These are phyloP conservation scores for Evernia prunastri DNA, from an alignment of 495 filamentous ascomycete genomes.

Conservation along the genomic window DNA sequence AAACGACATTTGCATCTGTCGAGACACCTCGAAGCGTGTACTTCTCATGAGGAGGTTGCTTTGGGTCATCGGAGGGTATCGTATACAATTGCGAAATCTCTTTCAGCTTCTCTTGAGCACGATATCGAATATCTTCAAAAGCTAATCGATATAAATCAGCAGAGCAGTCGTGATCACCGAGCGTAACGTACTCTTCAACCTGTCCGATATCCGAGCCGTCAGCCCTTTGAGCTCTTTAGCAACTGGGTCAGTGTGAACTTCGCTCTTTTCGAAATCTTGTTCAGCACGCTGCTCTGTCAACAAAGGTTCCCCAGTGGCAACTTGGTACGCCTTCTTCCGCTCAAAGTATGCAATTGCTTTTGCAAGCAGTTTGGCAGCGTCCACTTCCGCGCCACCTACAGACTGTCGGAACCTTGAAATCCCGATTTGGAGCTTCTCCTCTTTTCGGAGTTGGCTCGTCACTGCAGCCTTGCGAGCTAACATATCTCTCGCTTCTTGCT, in stretches of 20 bases:
- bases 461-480: conserved; percentile 36
- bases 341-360: conserved; percentile 17
- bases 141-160: conserved; percentile 31
- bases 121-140: conserved; percentile 47
- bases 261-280: background rate
- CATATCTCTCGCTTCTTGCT: conserved; percentile 48
- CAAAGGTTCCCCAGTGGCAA: conserved; percentile 27
- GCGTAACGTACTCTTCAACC: conserved; percentile 40
- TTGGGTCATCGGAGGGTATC: conserved; percentile 43
- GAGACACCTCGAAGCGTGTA: conserved; percentile 50
- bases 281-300: conserved; percentile 4
- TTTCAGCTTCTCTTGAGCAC: conserved; percentile 40
- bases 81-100: conserved; percentile 49
- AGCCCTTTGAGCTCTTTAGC: conserved; percentile 24
- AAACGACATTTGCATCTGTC: conserved; percentile 46
- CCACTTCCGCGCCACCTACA: conserved; percentile 1
- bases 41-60: conserved; percentile 38
- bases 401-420: conserved; percentile 21
- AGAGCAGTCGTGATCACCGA: conserved; percentile 2
- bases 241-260: conserved; percentile 19
- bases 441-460: conserved; percentile 35
- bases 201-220: conserved; percentile 42
- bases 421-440: conserved; percentile 34
- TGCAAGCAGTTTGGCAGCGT: conserved; percentile 17
- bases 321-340: conserved; percentile 17